A percentile compares a stretch with the other conserved stretches of the same genome.
These are phyloP conservation scores for Hypoxylon sp. DNA, from an alignment of 2,329 filamentous ascomycete species.

Conservation along the genomic window DNA sequence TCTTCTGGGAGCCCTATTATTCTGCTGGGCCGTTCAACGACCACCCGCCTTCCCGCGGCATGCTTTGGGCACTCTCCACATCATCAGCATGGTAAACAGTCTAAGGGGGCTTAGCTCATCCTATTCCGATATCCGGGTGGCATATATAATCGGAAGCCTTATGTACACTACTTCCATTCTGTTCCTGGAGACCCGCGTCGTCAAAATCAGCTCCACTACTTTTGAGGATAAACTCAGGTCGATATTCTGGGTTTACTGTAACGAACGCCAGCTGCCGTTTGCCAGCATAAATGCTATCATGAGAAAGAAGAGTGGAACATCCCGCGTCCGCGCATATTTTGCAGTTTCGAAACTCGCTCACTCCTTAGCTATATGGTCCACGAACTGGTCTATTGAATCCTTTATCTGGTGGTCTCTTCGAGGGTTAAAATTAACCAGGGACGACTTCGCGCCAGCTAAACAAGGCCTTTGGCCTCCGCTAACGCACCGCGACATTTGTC, in stretches of 20 bases:
- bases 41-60: neutral
- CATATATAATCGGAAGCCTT: constrained; percentile 5
- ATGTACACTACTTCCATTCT: neutral
- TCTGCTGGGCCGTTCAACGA: constrained; percentile 20
- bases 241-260: constrained; percentile 13
- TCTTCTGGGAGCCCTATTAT: constrained; percentile 8
- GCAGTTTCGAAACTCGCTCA: neutral
- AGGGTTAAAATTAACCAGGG: neutral
- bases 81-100: neutral
- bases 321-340: neutral
- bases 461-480: constrained; percentile 10
- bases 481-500: neutral
- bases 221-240: neutral
- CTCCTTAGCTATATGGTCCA: neutral
- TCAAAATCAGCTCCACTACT: neutral
- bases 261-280: constrained; percentile 3
- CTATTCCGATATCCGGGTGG: constrained; percentile 6
- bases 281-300: neutral
- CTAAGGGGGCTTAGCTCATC: neutral
- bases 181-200: neutral
- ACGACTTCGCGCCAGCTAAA: constrained; percentile 19
- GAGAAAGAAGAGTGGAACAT: neutral
- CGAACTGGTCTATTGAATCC: neutral
- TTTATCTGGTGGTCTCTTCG: neutral
- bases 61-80: neutral